These are phyloP conservation scores for Phytopythium oedochilum DNA, from an alignment of 352 stramenopile genomes.

Conservation along the genomic window DNA sequence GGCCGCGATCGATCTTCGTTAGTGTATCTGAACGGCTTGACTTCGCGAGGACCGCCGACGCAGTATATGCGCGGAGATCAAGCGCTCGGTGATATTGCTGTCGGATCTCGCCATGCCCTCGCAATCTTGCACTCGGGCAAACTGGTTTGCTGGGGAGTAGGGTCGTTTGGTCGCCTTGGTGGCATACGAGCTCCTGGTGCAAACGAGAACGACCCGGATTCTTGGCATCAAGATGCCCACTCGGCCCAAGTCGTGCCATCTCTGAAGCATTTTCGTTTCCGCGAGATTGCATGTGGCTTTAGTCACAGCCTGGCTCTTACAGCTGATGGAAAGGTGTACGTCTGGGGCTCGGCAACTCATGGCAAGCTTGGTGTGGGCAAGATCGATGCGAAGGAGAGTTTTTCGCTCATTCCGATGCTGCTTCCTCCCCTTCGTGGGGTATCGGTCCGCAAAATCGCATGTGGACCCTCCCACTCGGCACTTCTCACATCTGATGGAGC, in stretches of 20 bases:
- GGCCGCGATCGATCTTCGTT: conserved; percentile 5
- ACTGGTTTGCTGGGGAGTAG: conserved; percentile 67
- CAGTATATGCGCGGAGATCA: conserved; percentile 45
- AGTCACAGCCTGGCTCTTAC: conserved; percentile 66
- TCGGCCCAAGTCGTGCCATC: conserved; percentile 37
- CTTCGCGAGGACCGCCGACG: conserved; percentile 32
- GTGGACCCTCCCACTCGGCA: conserved; percentile 72
- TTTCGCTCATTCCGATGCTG: conserved; percentile 50
- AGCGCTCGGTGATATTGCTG: conserved; percentile 47
- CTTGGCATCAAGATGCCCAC: conserved; percentile 54
- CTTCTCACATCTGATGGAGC: conserved; percentile 46
- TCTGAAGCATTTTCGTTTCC: conserved; percentile 43
- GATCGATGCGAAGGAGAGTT: conserved; percentile 45
- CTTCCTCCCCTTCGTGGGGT: conserved; percentile 24
- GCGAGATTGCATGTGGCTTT: conserved; percentile 55
- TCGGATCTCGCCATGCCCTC: conserved; percentile 64
- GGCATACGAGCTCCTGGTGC: conserved; percentile 9
- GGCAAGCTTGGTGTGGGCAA: conserved; percentile 66
- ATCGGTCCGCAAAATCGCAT: conserved; percentile 62
- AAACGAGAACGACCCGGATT: conserved; percentile 24
- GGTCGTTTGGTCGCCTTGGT: conserved; percentile 60
- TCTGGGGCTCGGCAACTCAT: conserved; percentile 65
- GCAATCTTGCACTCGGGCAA: conserved; percentile 62
- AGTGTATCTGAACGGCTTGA: conserved; percentile 50
- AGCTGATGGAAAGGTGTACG: conserved; percentile 58